A percentile compares a stretch with the other conserved stretches of the same genome.
These are phyloP conservation scores for Rhytidhysteron rufulum DNA, from an alignment of 2,329 filamentous ascomycete genomes.

Conservation along the genomic window DNA sequence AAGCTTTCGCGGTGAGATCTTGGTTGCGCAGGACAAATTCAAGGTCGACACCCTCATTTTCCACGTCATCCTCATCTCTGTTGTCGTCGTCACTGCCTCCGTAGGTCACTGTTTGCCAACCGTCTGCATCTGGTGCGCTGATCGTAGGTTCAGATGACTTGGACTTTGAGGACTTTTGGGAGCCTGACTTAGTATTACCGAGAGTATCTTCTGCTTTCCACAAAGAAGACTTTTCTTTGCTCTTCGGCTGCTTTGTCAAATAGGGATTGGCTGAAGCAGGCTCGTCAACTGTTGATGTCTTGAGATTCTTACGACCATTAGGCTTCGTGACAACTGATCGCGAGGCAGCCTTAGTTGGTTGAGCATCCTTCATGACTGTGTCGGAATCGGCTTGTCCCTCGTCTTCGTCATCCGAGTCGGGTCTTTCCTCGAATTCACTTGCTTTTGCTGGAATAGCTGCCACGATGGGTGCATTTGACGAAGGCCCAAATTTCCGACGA, in stretches of 20 bases:
- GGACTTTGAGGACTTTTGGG: conserved; percentile 18
- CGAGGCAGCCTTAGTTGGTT: neutral
- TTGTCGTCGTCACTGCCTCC: conserved; percentile 17
- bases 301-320: neutral
- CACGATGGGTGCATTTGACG: conserved; percentile 24
- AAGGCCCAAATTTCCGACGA: conserved; percentile 65
- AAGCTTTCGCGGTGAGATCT: conserved; percentile 74
- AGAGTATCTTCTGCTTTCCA: conserved; percentile 13
- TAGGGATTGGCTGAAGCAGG: conserved; percentile 32
- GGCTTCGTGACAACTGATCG: neutral
- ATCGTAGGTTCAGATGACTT: conserved; percentile 28
- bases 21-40: conserved; percentile 47
- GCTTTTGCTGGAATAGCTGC: conserved; percentile 28
- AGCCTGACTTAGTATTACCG: conserved; percentile 7
- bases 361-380: conserved; percentile 14
- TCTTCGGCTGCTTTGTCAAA: conserved; percentile 25
- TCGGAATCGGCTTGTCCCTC: conserved; percentile 31
- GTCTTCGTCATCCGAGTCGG: conserved; percentile 45
- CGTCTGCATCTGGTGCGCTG: conserved; percentile 36
- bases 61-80: conserved; percentile 22
- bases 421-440: conserved; percentile 61
- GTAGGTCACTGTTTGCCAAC: conserved; percentile 43
- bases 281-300: conserved; percentile 1
- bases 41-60: conserved; percentile 40
- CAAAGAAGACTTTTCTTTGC: conserved; percentile 10